Base-by-base conservation (phyloP, 75 land plant species). In the Sequoia sempervirens region DNA sequence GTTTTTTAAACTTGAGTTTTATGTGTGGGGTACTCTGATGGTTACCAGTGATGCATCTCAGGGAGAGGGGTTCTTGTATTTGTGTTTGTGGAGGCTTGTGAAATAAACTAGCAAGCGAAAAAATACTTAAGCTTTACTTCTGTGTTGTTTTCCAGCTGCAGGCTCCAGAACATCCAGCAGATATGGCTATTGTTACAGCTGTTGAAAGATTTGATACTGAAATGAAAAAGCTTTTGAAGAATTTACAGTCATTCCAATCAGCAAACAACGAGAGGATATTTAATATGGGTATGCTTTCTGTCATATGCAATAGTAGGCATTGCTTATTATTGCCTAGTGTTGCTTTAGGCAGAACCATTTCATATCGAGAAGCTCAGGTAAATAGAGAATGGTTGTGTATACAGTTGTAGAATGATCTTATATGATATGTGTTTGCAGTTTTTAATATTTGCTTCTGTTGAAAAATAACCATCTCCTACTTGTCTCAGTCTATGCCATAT, bases 221-320 rank as follows among this genome's bases (percentile, higher is more conserved):
- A 52, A 38, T 96, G 74, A 32, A 84, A 41, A 47, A 75, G 14
- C 82, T 89, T 47, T 85, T 96, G 84, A 92, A 85, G 52, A 50
- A 5, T 28, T 84, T 98, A 82, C 90, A 91, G 86, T 79, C 82
- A n/a, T 94, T 94, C 84, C 99, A 98, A 81, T 43, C 87, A 6
- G 86, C 78, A 78, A 95, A 92, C 86, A 89, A 94, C 79, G 99
- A 98, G 26, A 88, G 84, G 82, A 83, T 98, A 47, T 96, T 95
- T 84, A 93, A 88, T 82, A 96, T 93, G 89, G 92, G 99, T 96
- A 58, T 46, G 90, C 70, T 76, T 28, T 80, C 47, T 47, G 36
- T 70, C 36, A 32, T 32, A 70, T 30, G 15, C 73, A 70, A 30
- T 70, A 2, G 36, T 32, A 32, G 36, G 36, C 36, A 12, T 70